phyloP scores from a whole-genome alignment of 805 yeast species.

The Candida insectalens region DNA sequence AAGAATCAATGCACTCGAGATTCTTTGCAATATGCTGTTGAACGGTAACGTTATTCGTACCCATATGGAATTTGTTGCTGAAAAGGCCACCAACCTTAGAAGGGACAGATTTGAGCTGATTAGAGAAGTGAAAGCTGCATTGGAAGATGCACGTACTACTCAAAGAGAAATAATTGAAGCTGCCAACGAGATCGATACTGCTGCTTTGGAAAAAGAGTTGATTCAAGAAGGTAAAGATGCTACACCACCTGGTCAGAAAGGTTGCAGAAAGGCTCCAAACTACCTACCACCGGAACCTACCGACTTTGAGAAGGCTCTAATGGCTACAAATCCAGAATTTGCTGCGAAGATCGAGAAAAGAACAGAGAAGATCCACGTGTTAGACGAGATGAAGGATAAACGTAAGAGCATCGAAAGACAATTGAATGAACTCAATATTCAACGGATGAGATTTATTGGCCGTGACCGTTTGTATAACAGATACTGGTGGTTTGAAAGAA shows the following conservation, averaged over 20 bases:
- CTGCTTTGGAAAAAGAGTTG: slow-evolving; percentile 11
- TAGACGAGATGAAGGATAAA: slow-evolving; percentile 37
- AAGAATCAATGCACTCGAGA: slow-evolving; percentile 47
- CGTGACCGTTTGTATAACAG: slow-evolving; percentile 75
- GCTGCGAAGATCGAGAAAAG: slow-evolving; percentile 35
- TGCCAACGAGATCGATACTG: slow-evolving; percentile 18
- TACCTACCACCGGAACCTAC: slow-evolving; percentile 21
- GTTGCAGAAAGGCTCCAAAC: slow-evolving; percentile 20
- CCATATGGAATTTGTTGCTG: slow-evolving; percentile 61
- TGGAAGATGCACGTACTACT: slow-evolving; percentile 40
- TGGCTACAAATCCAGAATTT: slow-evolving; percentile 33
- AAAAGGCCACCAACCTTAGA: slow-evolving; percentile 49
- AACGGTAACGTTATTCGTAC: slow-evolving; percentile 50
- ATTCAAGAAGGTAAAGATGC: slow-evolving; percentile 10
- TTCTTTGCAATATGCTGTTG: slow-evolving; percentile 54
- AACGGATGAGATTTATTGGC: slow-evolving; percentile 69
- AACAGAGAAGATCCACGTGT: slow-evolving; percentile 27
- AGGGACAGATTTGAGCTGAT: slow-evolving; percentile 57
- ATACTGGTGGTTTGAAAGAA: slow-evolving; percentile 92
- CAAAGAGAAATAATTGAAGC: slow-evolving; percentile 31
- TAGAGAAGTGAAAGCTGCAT: slow-evolving; percentile 44
- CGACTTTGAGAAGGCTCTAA: slow-evolving; percentile 27
- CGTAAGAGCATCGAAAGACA: slow-evolving; percentile 49
- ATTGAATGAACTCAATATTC: slow-evolving; percentile 64
- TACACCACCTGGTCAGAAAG: slow-evolving; percentile 15